phyloP scores from a whole-genome alignment of 2,329 filamentous ascomycete genomes.

The Neodidymelliopsis sp. region DNA sequence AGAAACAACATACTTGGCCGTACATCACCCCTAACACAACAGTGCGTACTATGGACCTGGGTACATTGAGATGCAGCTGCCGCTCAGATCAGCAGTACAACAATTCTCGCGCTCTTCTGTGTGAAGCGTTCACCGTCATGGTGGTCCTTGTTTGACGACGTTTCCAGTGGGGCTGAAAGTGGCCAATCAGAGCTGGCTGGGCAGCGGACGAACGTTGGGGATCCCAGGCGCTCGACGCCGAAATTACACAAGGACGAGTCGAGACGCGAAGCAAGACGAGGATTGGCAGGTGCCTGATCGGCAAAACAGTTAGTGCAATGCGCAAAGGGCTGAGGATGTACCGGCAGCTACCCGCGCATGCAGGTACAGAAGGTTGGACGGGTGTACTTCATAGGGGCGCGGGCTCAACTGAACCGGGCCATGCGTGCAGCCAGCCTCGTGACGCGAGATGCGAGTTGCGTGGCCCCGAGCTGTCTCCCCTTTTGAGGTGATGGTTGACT shows the following conservation, averaged over 20 bases:
- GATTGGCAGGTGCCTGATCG: conserved; percentile 14
- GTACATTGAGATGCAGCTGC: conserved; percentile 6
- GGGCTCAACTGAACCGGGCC: background rate
- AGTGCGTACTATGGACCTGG: conserved; percentile 10
- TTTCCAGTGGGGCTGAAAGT: conserved; percentile 14
- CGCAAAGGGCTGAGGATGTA: conserved; percentile 16
- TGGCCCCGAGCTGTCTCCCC: background rate
- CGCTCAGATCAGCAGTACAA: conserved; percentile 16
- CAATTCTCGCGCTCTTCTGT: conserved; percentile 18
- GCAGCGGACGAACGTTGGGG: conserved; percentile 5
- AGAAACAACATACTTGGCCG: background rate
- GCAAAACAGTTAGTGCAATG: conserved; percentile 4
- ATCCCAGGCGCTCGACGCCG: conserved; percentile 24
- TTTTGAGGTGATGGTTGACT: conserved; percentile 1
- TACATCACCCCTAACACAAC: conserved; percentile 11
- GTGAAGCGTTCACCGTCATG: conserved; percentile 16
- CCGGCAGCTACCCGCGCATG: conserved; percentile 18
- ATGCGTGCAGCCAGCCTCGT: conserved; percentile 4
- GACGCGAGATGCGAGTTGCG: conserved; percentile 2
- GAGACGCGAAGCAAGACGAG: conserved; percentile 6
- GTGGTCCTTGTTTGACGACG: conserved; percentile 15
- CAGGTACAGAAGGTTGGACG: conserved; percentile 4
- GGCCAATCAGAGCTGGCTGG: conserved; percentile 23
- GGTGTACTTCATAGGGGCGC: background rate
- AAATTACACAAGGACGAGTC: conserved; percentile 20